Evolutionary conservation across 2,329 filamentous ascomycete genomes (phyloP).

Genomic region (Diaporthe longicolla): DNA sequence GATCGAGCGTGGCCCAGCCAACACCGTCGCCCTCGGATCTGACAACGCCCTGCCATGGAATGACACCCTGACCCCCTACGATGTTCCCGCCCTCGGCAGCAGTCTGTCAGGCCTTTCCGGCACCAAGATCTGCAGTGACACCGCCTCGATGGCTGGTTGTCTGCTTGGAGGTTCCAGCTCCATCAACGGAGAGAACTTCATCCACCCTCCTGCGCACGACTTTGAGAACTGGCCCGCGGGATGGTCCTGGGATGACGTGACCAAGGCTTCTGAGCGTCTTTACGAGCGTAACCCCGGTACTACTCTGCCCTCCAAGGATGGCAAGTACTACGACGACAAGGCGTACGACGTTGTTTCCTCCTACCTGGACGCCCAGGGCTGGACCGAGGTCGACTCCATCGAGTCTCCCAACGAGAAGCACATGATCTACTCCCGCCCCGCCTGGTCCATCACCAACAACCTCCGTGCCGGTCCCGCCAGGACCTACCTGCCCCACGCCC

Average conservation of each 20-base stretch:
- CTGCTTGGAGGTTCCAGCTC: slow-evolving; percentile 55
- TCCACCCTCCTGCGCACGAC: slow-evolving; percentile 51
- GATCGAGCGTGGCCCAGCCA: slow-evolving; percentile 55
- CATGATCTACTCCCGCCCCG: slow-evolving; percentile 41
- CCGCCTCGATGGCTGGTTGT: slow-evolving; percentile 53
- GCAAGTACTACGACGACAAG: slow-evolving; percentile 43
- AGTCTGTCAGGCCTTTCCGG: slow-evolving; percentile 45
- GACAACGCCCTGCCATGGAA: slow-evolving; percentile 51
- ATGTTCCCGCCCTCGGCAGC: slow-evolving; percentile 49
- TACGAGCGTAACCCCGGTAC: slow-evolving; percentile 49
- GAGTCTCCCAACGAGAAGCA: slow-evolving; percentile 43
- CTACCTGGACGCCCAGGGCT: slow-evolving; percentile 42
- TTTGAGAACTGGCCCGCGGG: slow-evolving; percentile 51
- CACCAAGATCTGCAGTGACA: slow-evolving; percentile 53
- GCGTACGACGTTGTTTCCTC: slow-evolving; percentile 40
- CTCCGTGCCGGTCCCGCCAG: slow-evolving; percentile 45
- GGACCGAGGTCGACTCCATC: slow-evolving; percentile 43
- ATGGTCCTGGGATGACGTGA: slow-evolving; percentile 49
- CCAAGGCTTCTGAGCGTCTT: slow-evolving; percentile 47
- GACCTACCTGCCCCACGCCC: slow-evolving; percentile 46
- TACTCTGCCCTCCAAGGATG: slow-evolving; percentile 47
- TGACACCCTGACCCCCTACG: slow-evolving; percentile 50
- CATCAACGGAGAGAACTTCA: slow-evolving; percentile 53
- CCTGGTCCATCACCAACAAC: slow-evolving; percentile 43
- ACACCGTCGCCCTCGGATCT: slow-evolving; percentile 52